Conservation (phyloP, 2,329 filamentous ascomycete species). For the Sporothrix humicola region DNA sequence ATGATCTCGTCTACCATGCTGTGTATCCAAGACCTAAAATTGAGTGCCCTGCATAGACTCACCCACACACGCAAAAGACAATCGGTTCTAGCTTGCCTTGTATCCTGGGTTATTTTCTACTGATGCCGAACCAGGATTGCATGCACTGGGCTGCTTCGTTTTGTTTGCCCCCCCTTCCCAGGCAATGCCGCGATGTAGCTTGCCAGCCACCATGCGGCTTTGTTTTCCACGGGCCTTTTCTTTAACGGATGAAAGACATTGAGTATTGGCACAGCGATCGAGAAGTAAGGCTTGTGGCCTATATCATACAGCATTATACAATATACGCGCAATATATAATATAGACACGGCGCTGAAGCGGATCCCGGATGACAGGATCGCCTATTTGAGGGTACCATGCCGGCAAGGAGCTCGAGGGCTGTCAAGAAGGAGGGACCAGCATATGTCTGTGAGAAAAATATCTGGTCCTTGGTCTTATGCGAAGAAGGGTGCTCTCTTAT, state of each 20-base stretch:
- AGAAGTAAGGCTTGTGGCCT: background rate
- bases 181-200: slow-evolving; percentile 5
- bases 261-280: background rate
- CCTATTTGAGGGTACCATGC: slow-evolving; percentile 21
- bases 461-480: background rate
- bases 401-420: background rate
- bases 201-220: background rate
- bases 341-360: slow-evolving; percentile 13
- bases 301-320: slow-evolving; percentile 18
- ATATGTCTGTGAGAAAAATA: background rate
- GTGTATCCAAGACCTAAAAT: background rate
- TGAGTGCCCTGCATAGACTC: background rate
- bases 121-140: background rate
- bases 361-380: slow-evolving; percentile 30
- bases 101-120: background rate
- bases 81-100: background rate
- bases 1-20: slow-evolving; percentile 12
- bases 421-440: background rate
- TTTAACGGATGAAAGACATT: background rate
- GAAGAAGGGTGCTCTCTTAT: too few species aligned
- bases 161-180: background rate
- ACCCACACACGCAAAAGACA: background rate
- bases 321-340: background rate
- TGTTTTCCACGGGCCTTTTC: background rate
- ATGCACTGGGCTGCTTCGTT: background rate